phyloP scores from a whole-genome alignment of 495 filamentous ascomycete genomes.

The Penicillium fimorum region DNA sequence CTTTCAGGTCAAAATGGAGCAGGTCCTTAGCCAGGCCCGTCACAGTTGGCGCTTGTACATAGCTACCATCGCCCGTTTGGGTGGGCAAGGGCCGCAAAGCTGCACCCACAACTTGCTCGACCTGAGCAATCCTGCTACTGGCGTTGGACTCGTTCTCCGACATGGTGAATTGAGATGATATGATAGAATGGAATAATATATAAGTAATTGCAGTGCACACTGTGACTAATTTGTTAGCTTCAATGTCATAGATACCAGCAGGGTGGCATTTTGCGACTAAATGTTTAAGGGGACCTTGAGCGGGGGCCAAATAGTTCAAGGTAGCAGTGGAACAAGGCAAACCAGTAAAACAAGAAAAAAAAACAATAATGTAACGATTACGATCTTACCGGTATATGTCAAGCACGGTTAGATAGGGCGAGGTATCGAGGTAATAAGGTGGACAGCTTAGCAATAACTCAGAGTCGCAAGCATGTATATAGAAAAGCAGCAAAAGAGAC shows the following conservation, averaged over 20 bases:
- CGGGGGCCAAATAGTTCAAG: background rate
- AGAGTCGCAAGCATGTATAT: background rate
- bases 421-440: background rate
- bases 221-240: background rate
- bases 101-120: constrained; percentile 56
- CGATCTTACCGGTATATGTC: background rate
- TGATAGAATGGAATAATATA: constrained; percentile 8
- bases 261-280: background rate
- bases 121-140: constrained; percentile 43
- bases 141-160: constrained; percentile 16
- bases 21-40: constrained; percentile 42
- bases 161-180: constrained; percentile 22
- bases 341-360: too few relatives aligned
- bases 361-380: background rate
- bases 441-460: background rate
- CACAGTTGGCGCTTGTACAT: constrained; percentile 31
- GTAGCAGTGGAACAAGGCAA: background rate
- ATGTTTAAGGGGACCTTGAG: background rate
- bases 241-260: background rate
- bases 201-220: background rate
- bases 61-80: constrained; percentile 61
- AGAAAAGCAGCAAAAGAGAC: background rate
- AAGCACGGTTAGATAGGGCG: background rate
- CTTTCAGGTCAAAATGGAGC: constrained; percentile 36
- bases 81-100: constrained; percentile 61